Evolutionary conservation across 805 yeast genomes (phyloP), one percentile per base, ranked within the genome.

Genomic region (Kluyveromyces nonfermentans): DNA sequence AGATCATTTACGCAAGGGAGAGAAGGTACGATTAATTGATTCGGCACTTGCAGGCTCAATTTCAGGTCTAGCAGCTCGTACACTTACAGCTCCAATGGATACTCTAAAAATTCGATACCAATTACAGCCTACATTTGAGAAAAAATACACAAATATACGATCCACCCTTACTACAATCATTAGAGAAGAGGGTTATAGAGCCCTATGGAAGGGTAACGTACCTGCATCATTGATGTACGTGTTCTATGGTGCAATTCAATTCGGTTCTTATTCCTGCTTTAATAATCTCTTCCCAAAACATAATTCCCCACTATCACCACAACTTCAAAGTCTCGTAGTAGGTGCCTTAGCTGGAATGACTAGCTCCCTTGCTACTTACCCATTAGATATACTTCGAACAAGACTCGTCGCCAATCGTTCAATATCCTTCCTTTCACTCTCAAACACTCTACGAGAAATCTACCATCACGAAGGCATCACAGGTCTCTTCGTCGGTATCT

Each of bases 151-250:
- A 22, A 43, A 44, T 3, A 38, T 48, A 4, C 15, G 41, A n/a
- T 28, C 59, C 16, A 68, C 80, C 0, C 59, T 77, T 38, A 49
- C 47, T 12, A 60, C 67, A 1, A 72, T 87, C 1, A 49, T 73
- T 1, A 57, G 60, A 16, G 70, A 76, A 30, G 97, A 90, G 61
- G 95, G 95, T 1, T 35, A 81, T 0, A 47, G 62, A 3, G 90
- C 87, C 0, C 69, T 90, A n/a, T 93, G 97, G 97, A 89, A 88
- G 60, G 98, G 98, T 0, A 93, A 93, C 58, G 72, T 86, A 0
- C 95, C 98, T 0, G 98, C 97, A 0, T 87, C 87, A 50, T 61
- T 79, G 33, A 75, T 93, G 78, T 93, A 93, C 56, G 67, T 90
- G 12, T 51, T 84, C 9, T 93, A 90, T 55, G 96, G 97, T 10